These are phyloP conservation scores for Picea glauca DNA, from an alignment of 75 land plant species.

Conservation along the genomic window DNA sequence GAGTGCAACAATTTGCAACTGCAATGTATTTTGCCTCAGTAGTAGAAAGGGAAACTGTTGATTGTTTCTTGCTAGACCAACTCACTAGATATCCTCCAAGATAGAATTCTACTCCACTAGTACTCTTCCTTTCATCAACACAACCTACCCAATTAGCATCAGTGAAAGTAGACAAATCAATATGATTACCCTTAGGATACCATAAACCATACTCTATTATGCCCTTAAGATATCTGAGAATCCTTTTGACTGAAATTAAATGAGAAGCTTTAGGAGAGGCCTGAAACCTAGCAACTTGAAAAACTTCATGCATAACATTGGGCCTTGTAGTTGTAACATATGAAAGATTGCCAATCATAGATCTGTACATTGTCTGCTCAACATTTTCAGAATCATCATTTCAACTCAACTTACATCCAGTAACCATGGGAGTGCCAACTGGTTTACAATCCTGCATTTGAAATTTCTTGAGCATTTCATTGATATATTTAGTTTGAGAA, in stretches of 20 bases:
- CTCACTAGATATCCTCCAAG: not conserved
- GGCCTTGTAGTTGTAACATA: not conserved
- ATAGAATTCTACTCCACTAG: not conserved
- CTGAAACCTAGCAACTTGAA: not conserved
- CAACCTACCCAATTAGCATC: conserved; percentile 15
- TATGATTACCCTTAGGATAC: not conserved
- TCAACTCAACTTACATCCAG: not conserved
- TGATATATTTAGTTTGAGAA: not conserved
- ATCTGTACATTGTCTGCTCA: not conserved
- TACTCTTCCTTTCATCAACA: conserved; percentile 4
- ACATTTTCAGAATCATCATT: not conserved
- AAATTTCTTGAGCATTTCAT: not conserved
- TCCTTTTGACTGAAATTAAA: not conserved
- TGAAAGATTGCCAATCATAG: not conserved
- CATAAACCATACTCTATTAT: conserved; percentile 8
- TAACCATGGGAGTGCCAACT: not conserved
- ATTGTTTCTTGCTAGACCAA: conserved; percentile 8
- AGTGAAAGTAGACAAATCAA: not conserved
- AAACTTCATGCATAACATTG: not conserved
- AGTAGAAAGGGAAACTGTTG: conserved; percentile 1
- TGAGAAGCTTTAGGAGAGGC: not conserved
- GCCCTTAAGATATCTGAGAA: conserved; percentile 10
- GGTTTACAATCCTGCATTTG: not conserved
- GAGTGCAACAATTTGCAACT: not conserved
- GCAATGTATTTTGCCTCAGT: conserved; percentile 13